Evolutionary conservation across 768 basidiomycete genomes (phyloP), one percentile per base, ranked within the genome.

Genomic region (Sutorius australiensis): DNA sequence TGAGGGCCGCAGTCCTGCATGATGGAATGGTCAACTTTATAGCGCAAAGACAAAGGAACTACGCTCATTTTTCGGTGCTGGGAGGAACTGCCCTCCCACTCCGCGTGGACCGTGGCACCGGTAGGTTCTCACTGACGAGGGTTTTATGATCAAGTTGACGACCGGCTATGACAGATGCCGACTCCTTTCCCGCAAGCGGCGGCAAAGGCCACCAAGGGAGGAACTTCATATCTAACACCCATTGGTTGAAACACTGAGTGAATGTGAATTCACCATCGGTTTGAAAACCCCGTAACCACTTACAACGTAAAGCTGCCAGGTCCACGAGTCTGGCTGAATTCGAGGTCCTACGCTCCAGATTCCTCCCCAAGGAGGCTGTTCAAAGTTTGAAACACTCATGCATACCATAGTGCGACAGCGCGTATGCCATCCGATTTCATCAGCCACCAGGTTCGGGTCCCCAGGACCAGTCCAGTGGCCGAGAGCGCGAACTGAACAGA

Each of bases 91-190:
- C 36, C 27, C 30, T 42, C 34, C 40, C 34, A 39, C 11, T 27
- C 24, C 27, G 32, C 9, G 38, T 28, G 2, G 24, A 24, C 24
- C 24, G 24, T 24, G 24, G 24, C 24, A 24, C 24, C 4, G 48
- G 38, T n/a, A 19, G 32, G 34, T 32, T 37, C 32, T 41, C 39
- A 32, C 40, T 24, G 24, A 34, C 34, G 24, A 32, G 7, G 27
- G 40, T 48, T 43, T 42, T 48, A 36, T 43, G 32, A 41, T 39
- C 38, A 39, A 34, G 37, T 55, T 54, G 52, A 43, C 50, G 38
- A 48, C 60, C 47, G 27, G 31, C 46, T 28, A 37, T 41, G 17
- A 31, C 49, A 47, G 39, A 44, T 32, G 40, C 19, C 13, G 30
- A 46, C 12, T 16, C 30, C 38, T 40, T 48, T 11, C 4, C 6